Conservation (phyloP, 345 rosid genomes). For the Ricinus communis region DNA sequence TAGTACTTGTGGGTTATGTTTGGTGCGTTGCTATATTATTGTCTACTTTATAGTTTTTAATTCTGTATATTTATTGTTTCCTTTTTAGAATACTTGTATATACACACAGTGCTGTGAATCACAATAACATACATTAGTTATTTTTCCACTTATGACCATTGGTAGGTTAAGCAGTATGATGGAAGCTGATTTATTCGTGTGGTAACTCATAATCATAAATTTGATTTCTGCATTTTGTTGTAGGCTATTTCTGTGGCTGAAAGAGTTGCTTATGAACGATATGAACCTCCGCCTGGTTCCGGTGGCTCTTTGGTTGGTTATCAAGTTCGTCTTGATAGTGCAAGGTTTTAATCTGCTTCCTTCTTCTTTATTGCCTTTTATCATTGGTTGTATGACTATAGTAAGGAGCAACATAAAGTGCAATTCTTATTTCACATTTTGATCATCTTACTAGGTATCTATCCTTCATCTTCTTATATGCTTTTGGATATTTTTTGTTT, state of each 20-base stretch:
- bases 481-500: background rate
- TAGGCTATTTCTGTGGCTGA: constrained; percentile 98
- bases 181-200: background rate
- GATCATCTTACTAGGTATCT: background rate
- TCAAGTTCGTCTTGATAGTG: constrained; percentile 97
- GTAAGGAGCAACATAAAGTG: background rate
- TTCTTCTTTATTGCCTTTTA: constrained; percentile 4
- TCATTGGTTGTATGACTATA: background rate
- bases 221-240: constrained; percentile 20
- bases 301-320: constrained; percentile 86
- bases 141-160: background rate
- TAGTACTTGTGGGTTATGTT: no score
- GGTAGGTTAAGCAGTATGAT: background rate
- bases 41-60: no score
- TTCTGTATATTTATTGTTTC: no score
- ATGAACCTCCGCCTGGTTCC: constrained; percentile 83
- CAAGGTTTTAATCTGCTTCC: constrained; percentile 52
- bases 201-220: background rate
- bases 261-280: constrained; percentile 93
- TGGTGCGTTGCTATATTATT: no score
- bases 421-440: constrained; percentile 1
- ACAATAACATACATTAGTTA: no score
- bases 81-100: no score
- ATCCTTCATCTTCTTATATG: background rate
- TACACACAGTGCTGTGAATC: no score